These are phyloP conservation scores for Fomitopsis betulina DNA, from an alignment of 1,284 basidiomycete species.

Conservation along the genomic window DNA sequence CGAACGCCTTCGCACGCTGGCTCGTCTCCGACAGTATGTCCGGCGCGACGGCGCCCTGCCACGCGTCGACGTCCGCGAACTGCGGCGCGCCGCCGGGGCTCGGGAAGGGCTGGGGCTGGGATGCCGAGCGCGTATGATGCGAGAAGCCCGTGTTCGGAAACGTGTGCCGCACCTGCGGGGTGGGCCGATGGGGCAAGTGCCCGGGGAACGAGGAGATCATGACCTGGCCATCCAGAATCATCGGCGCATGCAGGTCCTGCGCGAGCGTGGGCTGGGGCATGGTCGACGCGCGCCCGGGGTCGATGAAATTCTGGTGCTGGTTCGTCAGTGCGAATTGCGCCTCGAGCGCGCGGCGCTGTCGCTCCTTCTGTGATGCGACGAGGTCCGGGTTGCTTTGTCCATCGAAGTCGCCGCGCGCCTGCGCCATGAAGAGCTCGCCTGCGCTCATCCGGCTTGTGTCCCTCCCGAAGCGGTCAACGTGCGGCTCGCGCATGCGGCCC, in stretches of 20 bases:
- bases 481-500: conserved; percentile 18
- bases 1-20: conserved; percentile 58
- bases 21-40: conserved; percentile 11
- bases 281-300: neutral
- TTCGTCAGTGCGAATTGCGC: neutral
- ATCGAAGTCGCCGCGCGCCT: conserved; percentile 51
- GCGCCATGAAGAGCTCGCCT: conserved; percentile 59
- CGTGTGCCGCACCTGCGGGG: conserved; percentile 22
- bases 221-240: conserved; percentile 4
- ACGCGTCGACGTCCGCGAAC: conserved; percentile 8
- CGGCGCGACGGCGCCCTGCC: conserved; percentile 11
- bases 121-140: conserved; percentile 16
- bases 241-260: neutral
- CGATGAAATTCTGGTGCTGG: neutral
- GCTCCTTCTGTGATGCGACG: conserved; percentile 25
- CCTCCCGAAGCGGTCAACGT: conserved; percentile 27
- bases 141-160: conserved; percentile 15
- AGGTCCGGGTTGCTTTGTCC: conserved; percentile 26
- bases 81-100: conserved; percentile 1
- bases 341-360: conserved; percentile 26
- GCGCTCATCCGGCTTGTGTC: conserved; percentile 38
- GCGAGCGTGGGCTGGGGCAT: neutral
- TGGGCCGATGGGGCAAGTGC: conserved; percentile 13
- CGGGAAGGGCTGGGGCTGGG: conserved; percentile 19
- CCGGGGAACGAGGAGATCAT: conserved; percentile 1